Percentiles rank a stretch among this genome's conserved stretches.
Evolutionary conservation across 2,329 filamentous ascomycete genomes (phyloP).

Genomic region (Aspergillus fischeri): DNA sequence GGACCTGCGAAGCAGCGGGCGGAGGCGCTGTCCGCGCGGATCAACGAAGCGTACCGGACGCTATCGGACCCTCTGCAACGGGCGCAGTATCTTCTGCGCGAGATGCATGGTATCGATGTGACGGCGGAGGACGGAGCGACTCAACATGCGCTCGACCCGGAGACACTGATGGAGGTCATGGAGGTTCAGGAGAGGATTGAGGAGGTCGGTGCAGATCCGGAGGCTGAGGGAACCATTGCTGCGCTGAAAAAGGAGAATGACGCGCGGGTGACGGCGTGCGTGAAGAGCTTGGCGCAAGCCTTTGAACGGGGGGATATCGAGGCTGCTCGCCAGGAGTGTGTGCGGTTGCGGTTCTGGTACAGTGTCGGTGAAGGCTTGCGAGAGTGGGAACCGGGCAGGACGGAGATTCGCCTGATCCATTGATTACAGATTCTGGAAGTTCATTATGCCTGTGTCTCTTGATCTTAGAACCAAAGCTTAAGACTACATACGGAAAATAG

Average conservation of each 20-base stretch:
- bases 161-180: conserved; percentile 79
- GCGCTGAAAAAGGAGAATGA: conserved; percentile 67
- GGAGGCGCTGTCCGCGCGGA: conserved; percentile 72
- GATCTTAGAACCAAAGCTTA: background rate
- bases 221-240: conserved; percentile 57
- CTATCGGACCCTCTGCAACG: conserved; percentile 71
- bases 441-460: background rate
- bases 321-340: conserved; percentile 65
- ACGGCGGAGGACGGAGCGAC: conserved; percentile 68
- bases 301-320: conserved; percentile 66
- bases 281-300: conserved; percentile 57
- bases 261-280: conserved; percentile 59
- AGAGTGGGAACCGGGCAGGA: conserved; percentile 77
- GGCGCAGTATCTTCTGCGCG: conserved; percentile 78
- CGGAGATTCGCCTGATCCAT: conserved; percentile 52
- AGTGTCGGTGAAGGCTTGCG: conserved; percentile 77
- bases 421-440: conserved; percentile 26
- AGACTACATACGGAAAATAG: background rate
- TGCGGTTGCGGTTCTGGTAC: conserved; percentile 82
- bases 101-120: conserved; percentile 68
- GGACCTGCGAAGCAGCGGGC: conserved; percentile 54
- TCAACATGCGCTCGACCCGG: conserved; percentile 63
- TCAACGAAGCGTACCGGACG: conserved; percentile 91
- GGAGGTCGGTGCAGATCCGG: conserved; percentile 49
- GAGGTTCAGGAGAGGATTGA: conserved; percentile 75